Base-by-base conservation (phyloP, 1,284 basidiomycete species). In the Papiliotrema nemorosa region DNA sequence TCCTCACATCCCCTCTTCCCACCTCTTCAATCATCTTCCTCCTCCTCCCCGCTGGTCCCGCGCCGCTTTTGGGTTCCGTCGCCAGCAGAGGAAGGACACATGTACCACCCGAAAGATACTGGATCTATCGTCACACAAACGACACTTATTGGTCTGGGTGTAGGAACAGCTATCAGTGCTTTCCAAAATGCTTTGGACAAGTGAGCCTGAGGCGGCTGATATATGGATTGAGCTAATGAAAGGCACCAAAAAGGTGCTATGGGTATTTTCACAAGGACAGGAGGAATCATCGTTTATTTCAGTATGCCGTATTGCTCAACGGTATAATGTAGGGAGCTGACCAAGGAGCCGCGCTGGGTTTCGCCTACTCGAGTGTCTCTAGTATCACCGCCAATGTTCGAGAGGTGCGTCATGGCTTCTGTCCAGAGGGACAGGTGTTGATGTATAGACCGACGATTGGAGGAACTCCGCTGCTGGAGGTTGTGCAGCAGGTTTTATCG, bases 401-500 rank as follows among this genome's bases (percentile, higher is more conserved):
- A 50, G 80, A 85, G 62, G 72, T 74, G 47, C 31, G 67, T 47
- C 39, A 21, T 18, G 9, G 16, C 5, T 43, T 20, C 5, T 21
- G 12, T 41, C 26, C 39, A 24, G 10, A 31, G 29, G 9, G 29
- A 31, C 14, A 31, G 29, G 29, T 7, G 14, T 14, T 31, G 29
- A 31, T 14, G 29, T 27, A 10, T 48, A 75, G 75, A 87, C 82
- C 62, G 81, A 90, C 59, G 92, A 96, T 69, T 78, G 86, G 31
- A 69, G 89, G 63, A 97, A 93, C 69, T 86, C 87, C 49, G 87
- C 87, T 44, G 83, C 83, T 47, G 92, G 89, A 57, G 92, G 88
- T 50, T 96, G 92, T 75, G 92, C 91, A 44, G 90, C 91, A 49
- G 92, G 92, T 44, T 88, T 96, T 73, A 77, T 96, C 56, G 88